Percentiles rank a stretch among this genome's conserved stretches.
These are phyloP conservation scores for Caryopteris hybrid DNA, from an alignment of 305 asterid genomes.

Conservation along the genomic window DNA sequence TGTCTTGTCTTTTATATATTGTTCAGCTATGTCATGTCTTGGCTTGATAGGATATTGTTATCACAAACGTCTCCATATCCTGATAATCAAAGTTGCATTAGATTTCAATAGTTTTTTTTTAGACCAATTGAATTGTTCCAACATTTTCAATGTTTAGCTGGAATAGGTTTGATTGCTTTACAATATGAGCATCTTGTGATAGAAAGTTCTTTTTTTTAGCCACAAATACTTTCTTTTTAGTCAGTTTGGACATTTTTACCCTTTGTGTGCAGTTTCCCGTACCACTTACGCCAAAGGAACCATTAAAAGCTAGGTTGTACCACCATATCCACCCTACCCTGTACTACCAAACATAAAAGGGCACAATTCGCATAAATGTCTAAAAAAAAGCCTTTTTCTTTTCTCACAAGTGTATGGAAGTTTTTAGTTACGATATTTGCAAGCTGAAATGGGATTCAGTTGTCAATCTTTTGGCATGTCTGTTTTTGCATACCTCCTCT, in stretches of 20 bases:
- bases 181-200: background rate
- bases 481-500: background rate
- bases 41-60: background rate
- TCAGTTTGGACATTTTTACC: background rate
- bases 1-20: background rate
- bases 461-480: background rate
- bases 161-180: background rate
- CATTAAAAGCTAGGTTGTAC: background rate
- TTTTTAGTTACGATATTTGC: background rate
- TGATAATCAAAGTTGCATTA: background rate
- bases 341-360: background rate
- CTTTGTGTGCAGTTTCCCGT: background rate
- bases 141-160: background rate
- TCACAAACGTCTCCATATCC: background rate
- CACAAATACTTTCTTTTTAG: too few relatives aligned
- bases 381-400: too few relatives aligned
- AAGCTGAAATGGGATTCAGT: background rate
- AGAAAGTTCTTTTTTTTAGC: too few relatives aligned
- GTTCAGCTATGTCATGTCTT: constrained; percentile 2
- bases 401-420: background rate
- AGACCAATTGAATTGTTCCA: background rate
- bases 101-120: background rate
- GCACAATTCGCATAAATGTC: background rate
- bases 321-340: background rate
- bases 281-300: too few relatives aligned